Evolutionary conservation across 352 stramenopile species (phyloP).

Genomic region (Globisporangium viniferum): DNA sequence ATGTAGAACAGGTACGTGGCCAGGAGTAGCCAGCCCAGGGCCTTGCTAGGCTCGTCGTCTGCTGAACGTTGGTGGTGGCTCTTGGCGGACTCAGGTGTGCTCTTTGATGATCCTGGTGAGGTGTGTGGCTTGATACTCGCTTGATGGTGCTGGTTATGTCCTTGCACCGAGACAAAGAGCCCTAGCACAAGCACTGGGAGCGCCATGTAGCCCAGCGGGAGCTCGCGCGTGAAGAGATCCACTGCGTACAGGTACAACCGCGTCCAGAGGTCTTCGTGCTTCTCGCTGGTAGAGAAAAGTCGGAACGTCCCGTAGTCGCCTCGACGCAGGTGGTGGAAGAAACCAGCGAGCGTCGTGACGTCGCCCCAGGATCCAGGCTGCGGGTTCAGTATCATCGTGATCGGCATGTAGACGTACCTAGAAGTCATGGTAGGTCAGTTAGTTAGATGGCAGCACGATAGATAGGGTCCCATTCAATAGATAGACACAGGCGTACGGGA

Average conservation of each 20-base stretch:
- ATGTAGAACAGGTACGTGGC: slow-evolving; percentile 88
- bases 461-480: too few relatives aligned
- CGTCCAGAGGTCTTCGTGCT: slow-evolving; percentile 65
- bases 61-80: not conserved
- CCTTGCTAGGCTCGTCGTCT: not conserved
- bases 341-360: slow-evolving; percentile 75
- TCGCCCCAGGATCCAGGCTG: slow-evolving; percentile 93
- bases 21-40: slow-evolving; percentile 33
- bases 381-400: slow-evolving; percentile 57
- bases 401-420: slow-evolving; percentile 62
- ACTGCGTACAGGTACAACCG: slow-evolving; percentile 66
- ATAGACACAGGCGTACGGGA: slow-evolving; percentile 49
- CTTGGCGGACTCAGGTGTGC: not conserved
- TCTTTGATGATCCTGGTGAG: too few relatives aligned
- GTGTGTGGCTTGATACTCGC: not conserved
- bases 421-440: too few relatives aligned
- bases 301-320: slow-evolving; percentile 94
- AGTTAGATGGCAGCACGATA: too few relatives aligned
- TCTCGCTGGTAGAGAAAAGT: slow-evolving; percentile 81
- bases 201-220: slow-evolving; percentile 37
- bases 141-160: not conserved
- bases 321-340: slow-evolving; percentile 90
- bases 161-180: slow-evolving; percentile 21
- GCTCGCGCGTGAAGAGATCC: slow-evolving; percentile 61
- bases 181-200: slow-evolving; percentile 35